Base-by-base conservation (phyloP, 1,284 basidiomycete genomes). In the Trichosporon inkin region DNA sequence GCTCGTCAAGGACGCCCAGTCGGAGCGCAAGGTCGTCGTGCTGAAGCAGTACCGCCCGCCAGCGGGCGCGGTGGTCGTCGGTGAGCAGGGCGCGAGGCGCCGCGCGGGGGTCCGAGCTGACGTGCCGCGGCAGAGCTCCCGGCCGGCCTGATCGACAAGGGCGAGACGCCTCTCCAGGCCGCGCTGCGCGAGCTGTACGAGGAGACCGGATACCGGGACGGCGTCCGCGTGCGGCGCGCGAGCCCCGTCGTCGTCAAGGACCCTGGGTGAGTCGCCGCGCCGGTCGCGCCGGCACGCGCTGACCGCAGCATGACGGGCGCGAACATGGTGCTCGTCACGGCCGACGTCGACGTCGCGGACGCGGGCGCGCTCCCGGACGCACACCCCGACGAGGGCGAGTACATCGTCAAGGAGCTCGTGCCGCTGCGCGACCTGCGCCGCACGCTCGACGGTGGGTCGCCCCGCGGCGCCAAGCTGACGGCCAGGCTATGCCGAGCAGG, bases 1-100 rank as follows among this genome's bases (percentile, higher is more conserved):
- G 5, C 78, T 95, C 17, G 81, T 97, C 47, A 84, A 84, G 83
- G 17, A 91, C 86, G 77, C 86, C 80, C 34, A 74, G 79, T n/a
- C 69, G 24, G 77, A 75, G 1, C 57, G 72, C 0, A 89, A 87
- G 0, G 92, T 90, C 1, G 84, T 95, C 58, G 82, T 96, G 62
- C 85, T 94, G 65, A 90, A 94, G 73, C 92, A 94, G 75, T 94
- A 86, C 75, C 84, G 91, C 32, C 89, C 91, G 0, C 89, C 91
- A 0, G 82, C 89, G 35, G 87, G 84, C 65, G 85, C 85, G 60
- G 83, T 83, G 62, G 83, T 89, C 60, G 82, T 93, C 59, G 90
- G 89, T 86, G 71, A 39, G 82, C 65, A 6, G 17, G 14, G 32
- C 32, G 6, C 14, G 24, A 40, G n/a, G n/a, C n/a, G n/a, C 35